phyloP scores from a whole-genome alignment of 805 yeast species.

The Priceomyces medius region DNA sequence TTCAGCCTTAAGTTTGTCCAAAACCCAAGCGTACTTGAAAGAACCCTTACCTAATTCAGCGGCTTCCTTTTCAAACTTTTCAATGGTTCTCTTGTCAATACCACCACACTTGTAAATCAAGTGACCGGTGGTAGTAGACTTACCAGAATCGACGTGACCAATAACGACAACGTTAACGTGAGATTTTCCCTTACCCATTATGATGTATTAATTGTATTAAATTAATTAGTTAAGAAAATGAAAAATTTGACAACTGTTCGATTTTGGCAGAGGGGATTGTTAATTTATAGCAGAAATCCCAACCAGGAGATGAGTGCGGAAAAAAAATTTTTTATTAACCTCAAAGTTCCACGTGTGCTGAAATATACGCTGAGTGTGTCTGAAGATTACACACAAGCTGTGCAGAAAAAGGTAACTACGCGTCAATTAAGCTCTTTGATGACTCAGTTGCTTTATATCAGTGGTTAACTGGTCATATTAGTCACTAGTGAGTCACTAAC shows the following conservation, averaged over 20 bases:
- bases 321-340: slow-evolving; percentile 9
- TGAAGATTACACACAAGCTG: not conserved
- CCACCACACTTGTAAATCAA: slow-evolving; percentile 99
- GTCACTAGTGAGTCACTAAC: too few relatives aligned
- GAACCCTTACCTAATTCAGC: slow-evolving; percentile 97
- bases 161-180: slow-evolving; percentile 99
- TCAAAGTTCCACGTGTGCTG: slow-evolving; percentile 8
- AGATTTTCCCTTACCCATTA: slow-evolving; percentile 88
- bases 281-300: slow-evolving; percentile 6
- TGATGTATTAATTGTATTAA: slow-evolving; percentile 3
- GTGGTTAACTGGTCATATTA: too few relatives aligned
- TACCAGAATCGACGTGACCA: slow-evolving; percentile 99
- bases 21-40: slow-evolving; percentile 69
- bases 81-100: slow-evolving; percentile 97
- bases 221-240: slow-evolving; percentile 19
- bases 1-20: slow-evolving; percentile 59
- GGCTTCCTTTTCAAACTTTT: slow-evolving; percentile 85
- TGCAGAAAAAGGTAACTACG: too few relatives aligned
- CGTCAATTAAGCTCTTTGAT: too few relatives aligned
- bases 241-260: not conserved
- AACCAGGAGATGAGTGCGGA: slow-evolving; percentile 10
- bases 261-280: slow-evolving; percentile 4
- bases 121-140: slow-evolving; percentile 98
- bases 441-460: too few relatives aligned
- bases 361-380: slow-evolving; percentile 4